phyloP scores from a whole-genome alignment of 176 grass and related monocot genomes.

The Aegilops tauschii region DNA sequence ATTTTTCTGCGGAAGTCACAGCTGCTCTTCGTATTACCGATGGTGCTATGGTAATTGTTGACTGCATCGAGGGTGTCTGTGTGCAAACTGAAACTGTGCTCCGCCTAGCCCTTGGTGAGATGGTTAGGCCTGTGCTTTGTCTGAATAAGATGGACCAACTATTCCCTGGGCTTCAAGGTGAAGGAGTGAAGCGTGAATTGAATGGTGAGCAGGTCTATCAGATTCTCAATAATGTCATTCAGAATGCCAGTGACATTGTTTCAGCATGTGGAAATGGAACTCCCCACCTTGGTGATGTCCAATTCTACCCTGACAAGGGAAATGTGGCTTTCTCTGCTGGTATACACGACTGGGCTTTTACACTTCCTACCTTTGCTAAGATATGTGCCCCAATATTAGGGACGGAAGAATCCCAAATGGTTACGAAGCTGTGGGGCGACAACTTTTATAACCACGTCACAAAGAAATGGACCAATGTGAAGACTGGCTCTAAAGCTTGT shows the following conservation, averaged over 20 bases:
- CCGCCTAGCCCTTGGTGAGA: slow-evolving; percentile 66
- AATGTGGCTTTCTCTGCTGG: slow-evolving; percentile 68
- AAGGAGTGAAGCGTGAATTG: background rate
- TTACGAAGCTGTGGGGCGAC: slow-evolving; percentile 68
- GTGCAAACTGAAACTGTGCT: slow-evolving; percentile 73
- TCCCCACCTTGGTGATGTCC: slow-evolving; percentile 57
- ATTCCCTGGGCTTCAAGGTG: slow-evolving; percentile 72
- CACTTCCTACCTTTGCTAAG: slow-evolving; percentile 55
- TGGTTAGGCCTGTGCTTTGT: slow-evolving; percentile 69
- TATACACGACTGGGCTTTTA: slow-evolving; percentile 62
- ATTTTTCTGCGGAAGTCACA: slow-evolving; percentile 67
- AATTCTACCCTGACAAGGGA: slow-evolving; percentile 70
- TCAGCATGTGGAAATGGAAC: slow-evolving; percentile 48
- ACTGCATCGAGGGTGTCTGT: slow-evolving; percentile 72
- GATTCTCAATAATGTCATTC: slow-evolving; percentile 48
- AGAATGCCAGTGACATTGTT: slow-evolving; percentile 75
- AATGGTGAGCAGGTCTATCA: slow-evolving; percentile 54
- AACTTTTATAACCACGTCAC: slow-evolving; percentile 54
- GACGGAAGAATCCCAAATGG: slow-evolving; percentile 61
- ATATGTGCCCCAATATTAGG: slow-evolving; percentile 62
- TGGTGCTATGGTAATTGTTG: slow-evolving; percentile 62
- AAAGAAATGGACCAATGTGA: slow-evolving; percentile 67
- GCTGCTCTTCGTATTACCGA: slow-evolving; percentile 68
- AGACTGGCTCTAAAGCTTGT: slow-evolving; percentile 46
- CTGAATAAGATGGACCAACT: slow-evolving; percentile 75